phyloP scores from a whole-genome alignment of 768 basidiomycete genomes.

The Antrodiella citrinella region DNA sequence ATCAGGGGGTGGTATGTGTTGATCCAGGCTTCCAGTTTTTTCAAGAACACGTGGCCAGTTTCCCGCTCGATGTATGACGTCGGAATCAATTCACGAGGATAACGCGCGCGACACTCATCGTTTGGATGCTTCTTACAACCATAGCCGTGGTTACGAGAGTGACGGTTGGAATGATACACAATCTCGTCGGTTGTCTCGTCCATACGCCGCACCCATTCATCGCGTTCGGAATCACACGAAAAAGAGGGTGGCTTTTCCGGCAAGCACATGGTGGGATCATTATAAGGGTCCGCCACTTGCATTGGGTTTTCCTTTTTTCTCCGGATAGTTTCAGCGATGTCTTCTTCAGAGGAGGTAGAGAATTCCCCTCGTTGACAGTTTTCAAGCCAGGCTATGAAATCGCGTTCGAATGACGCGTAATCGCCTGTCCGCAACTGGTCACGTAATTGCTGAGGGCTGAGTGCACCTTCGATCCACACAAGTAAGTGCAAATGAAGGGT shows the following conservation, averaged over 20 bases:
- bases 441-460: constrained; percentile 13
- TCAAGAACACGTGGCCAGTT: constrained; percentile 1
- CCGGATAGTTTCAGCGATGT: background rate
- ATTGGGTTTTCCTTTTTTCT: background rate
- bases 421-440: constrained; percentile 4
- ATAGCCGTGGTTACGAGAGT: background rate
- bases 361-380: constrained; percentile 11
- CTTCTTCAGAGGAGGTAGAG: background rate
- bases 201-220: background rate
- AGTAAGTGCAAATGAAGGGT: constrained; percentile 18
- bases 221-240: background rate
- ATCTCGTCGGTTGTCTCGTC: background rate
- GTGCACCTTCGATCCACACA: constrained; percentile 9
- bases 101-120: background rate
- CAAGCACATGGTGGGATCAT: background rate
- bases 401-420: constrained; percentile 2
- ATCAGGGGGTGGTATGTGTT: constrained; percentile 1
- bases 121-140: background rate
- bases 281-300: background rate
- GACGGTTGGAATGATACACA: background rate
- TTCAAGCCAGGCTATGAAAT: constrained; percentile 10
- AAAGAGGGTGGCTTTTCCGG: background rate
- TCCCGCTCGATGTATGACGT: background rate
- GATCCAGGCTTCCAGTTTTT: constrained; percentile 2
- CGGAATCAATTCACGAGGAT: background rate